phyloP scores from a whole-genome alignment of 78 protist species.

The Protostelium mycophagum region DNA sequence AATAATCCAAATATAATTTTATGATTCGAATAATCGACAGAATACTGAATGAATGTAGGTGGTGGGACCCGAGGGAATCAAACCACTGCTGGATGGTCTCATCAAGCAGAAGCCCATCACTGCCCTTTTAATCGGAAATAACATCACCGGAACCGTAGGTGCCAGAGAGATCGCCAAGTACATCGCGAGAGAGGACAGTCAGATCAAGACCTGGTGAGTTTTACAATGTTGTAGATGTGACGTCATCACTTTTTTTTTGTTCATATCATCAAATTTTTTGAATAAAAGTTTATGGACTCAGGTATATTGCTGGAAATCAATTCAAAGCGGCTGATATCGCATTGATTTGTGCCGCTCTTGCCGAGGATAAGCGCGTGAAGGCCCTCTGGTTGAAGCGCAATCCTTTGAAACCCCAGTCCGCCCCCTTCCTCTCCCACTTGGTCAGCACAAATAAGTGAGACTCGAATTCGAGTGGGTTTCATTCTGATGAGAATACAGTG shows the following conservation, averaged over 20 bases:
- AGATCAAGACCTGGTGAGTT: neutral
- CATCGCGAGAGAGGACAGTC: neutral
- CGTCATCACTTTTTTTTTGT: neutral
- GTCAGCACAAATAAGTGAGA: neutral
- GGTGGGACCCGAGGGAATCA: neutral
- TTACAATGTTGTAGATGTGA: no score
- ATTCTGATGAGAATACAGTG: neutral
- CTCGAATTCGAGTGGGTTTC: neutral
- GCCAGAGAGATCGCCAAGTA: neutral
- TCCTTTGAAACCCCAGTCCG: slow-evolving; percentile 6
- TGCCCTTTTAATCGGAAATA: neutral
- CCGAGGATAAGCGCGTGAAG: slow-evolving; percentile 6
- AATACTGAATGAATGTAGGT: neutral
- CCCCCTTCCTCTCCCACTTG: neutral
- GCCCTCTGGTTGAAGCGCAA: slow-evolving; percentile 41
- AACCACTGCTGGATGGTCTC: neutral
- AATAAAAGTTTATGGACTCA: no score
- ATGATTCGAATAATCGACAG: neutral
- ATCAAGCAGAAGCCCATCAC: neutral
- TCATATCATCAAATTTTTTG: no score
- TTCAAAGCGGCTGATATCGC: neutral
- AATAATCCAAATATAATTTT: no score
- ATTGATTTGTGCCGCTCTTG: neutral
- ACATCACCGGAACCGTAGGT: neutral
- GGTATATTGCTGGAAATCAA: neutral